These are phyloP conservation scores for Ogataea trehaloabstinens DNA, from an alignment of 805 yeast genomes.

Conservation along the genomic window DNA sequence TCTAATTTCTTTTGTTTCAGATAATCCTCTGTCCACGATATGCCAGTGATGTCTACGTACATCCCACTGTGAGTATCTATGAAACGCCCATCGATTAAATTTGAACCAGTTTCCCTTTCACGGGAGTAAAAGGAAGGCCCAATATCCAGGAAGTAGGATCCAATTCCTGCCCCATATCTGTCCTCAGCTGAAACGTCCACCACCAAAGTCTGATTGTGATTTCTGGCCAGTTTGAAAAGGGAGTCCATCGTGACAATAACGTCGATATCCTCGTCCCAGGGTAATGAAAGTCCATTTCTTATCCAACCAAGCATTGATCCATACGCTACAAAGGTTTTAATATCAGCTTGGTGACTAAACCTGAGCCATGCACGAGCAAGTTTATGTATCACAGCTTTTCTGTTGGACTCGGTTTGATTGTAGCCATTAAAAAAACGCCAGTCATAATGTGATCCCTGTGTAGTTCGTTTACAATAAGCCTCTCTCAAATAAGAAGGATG, in stretches of 20 bases:
- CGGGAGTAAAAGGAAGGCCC: constrained; percentile 52
- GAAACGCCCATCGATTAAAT: constrained; percentile 65
- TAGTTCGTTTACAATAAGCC: constrained; percentile 25
- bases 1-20: constrained; percentile 16
- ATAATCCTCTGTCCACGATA: constrained; percentile 40
- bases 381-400: constrained; percentile 42
- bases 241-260: constrained; percentile 57
- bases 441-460: constrained; percentile 44
- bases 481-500: constrained; percentile 38
- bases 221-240: constrained; percentile 43
- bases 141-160: constrained; percentile 49
- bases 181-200: constrained; percentile 35
- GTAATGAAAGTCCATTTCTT: constrained; percentile 60
- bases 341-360: constrained; percentile 43
- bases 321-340: constrained; percentile 63
- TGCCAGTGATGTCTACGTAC: constrained; percentile 65
- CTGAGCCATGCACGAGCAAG: constrained; percentile 51
- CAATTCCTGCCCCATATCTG: constrained; percentile 46
- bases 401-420: constrained; percentile 38
- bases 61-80: constrained; percentile 63
- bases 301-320: constrained; percentile 64
- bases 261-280: constrained; percentile 70
- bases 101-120: constrained; percentile 47
- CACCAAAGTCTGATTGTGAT: constrained; percentile 48
- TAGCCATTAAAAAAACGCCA: constrained; percentile 53